Conservation (phyloP, 768 basidiomycete genomes). For the Boletus subparvulus region DNA sequence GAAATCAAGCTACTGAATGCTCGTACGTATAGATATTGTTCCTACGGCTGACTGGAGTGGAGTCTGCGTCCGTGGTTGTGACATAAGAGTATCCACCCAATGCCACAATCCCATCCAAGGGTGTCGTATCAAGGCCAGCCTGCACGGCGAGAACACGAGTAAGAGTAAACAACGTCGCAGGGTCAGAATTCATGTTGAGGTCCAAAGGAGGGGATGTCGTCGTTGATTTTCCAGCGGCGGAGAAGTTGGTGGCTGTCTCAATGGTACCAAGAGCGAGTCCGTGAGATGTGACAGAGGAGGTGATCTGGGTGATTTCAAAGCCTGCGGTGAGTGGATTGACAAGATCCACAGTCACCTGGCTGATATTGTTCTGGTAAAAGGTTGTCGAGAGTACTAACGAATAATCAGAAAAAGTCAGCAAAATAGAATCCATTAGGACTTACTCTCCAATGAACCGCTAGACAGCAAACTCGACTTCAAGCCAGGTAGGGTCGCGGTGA, state of each 20-base stretch:
- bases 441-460: slow-evolving; percentile 55
- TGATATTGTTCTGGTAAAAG: slow-evolving; percentile 59
- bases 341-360: slow-evolving; percentile 60
- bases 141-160: slow-evolving; percentile 65
- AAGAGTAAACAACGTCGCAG: slow-evolving; percentile 65
- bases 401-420: not conserved
- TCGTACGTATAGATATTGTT: slow-evolving; percentile 53
- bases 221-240: slow-evolving; percentile 49
- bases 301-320: slow-evolving; percentile 56
- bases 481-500: slow-evolving; percentile 59
- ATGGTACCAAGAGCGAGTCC: slow-evolving; percentile 66
- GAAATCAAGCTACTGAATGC: not conserved
- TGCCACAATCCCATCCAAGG: slow-evolving; percentile 63
- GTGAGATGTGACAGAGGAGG: slow-evolving; percentile 58
- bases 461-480: slow-evolving; percentile 56
- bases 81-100: slow-evolving; percentile 69
- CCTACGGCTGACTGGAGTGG: slow-evolving; percentile 35
- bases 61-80: slow-evolving; percentile 32
- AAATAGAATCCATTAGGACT: not conserved
- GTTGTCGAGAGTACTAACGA: slow-evolving; percentile 60
- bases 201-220: slow-evolving; percentile 58
- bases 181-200: slow-evolving; percentile 67
- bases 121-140: slow-evolving; percentile 57
- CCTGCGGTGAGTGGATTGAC: slow-evolving; percentile 66
- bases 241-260: slow-evolving; percentile 50